Percentiles rank a stretch among this genome's conserved stretches.
Conservation (phyloP, 768 basidiomycete genomes). For the Steccherinum ochraceum region DNA sequence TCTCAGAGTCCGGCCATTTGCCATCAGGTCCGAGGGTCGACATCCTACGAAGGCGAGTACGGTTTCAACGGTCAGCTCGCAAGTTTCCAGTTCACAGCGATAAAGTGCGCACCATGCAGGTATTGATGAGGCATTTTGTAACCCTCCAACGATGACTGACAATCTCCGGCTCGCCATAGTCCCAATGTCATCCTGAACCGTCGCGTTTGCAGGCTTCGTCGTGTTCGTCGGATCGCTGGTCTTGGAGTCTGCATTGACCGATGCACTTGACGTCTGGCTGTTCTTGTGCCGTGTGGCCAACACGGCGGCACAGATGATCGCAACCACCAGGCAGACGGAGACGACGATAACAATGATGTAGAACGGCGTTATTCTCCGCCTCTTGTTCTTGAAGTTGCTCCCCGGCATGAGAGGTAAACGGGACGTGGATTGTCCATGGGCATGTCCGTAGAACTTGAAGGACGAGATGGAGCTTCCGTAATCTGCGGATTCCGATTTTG, state of each 20-base stretch:
- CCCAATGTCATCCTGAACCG: constrained; percentile 26
- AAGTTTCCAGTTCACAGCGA: not conserved
- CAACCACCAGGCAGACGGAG: not conserved
- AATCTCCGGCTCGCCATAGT: constrained; percentile 33
- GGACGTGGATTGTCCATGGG: too few relatives aligned
- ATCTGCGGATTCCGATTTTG: too few relatives aligned
- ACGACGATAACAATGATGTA: not conserved
- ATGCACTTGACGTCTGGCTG: not conserved
- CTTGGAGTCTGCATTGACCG: not conserved
- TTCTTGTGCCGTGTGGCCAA: not conserved
- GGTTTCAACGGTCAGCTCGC: not conserved
- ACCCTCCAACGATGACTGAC: constrained; percentile 34
- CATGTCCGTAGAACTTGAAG: too few relatives aligned
- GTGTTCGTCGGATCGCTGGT: not conserved
- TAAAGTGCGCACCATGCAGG: constrained; percentile 28
- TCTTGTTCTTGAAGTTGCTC: too few relatives aligned
- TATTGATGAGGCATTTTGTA: constrained; percentile 29
- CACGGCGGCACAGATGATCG: not conserved
- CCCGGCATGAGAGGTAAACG: too few relatives aligned
- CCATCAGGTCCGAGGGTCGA: constrained; percentile 34
- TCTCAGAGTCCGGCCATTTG: constrained; percentile 45
- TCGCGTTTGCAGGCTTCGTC: not conserved
- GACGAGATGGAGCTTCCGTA: too few relatives aligned
- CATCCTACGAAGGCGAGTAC: constrained; percentile 30
- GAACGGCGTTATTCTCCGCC: not conserved